A percentile compares a stretch with the other conserved stretches of the same genome.
Evolutionary conservation across 2,329 filamentous ascomycete genomes (phyloP).

Genomic region (Penicillium capsulatum): DNA sequence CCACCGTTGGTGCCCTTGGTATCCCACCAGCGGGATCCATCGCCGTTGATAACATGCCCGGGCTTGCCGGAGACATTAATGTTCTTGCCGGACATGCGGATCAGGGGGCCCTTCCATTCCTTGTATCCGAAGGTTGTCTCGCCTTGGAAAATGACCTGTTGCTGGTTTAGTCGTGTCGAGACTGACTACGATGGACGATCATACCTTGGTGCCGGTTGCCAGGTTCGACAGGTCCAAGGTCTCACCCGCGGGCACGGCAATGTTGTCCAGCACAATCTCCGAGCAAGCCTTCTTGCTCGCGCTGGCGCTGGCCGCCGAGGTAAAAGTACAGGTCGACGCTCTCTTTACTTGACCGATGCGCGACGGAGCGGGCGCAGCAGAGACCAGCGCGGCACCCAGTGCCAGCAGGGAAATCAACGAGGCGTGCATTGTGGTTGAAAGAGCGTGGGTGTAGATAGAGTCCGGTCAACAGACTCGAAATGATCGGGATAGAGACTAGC

Average conservation of each 20-base stretch:
- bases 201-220: conserved; percentile 12
- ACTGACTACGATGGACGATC: not conserved
- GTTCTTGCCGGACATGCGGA: conserved; percentile 56
- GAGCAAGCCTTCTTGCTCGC: conserved; percentile 52
- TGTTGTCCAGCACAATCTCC: conserved; percentile 41
- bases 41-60: conserved; percentile 53
- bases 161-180: not conserved
- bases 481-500: too few relatives aligned
- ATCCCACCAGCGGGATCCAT: conserved; percentile 37
- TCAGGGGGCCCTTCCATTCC: conserved; percentile 62
- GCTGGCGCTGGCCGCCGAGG: conserved; percentile 47
- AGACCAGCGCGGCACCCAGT: conserved; percentile 20
- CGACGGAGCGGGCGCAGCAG: conserved; percentile 23
- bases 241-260: conserved; percentile 14
- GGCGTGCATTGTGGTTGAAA: too few relatives aligned
- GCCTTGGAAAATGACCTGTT: conserved; percentile 58
- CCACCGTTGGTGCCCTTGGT: conserved; percentile 57
- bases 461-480: too few relatives aligned
- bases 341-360: conserved; percentile 21
- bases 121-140: conserved; percentile 64
- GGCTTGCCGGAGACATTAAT: conserved; percentile 52
- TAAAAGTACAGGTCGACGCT: conserved; percentile 53
- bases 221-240: conserved; percentile 14
- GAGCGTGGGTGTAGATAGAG: too few relatives aligned
- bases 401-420: too few relatives aligned